Percentiles rank a stretch among this genome's conserved stretches.
Evolutionary conservation across 2,329 filamentous ascomycete genomes (phyloP).

Genomic region (Calonectria honghensis): DNA sequence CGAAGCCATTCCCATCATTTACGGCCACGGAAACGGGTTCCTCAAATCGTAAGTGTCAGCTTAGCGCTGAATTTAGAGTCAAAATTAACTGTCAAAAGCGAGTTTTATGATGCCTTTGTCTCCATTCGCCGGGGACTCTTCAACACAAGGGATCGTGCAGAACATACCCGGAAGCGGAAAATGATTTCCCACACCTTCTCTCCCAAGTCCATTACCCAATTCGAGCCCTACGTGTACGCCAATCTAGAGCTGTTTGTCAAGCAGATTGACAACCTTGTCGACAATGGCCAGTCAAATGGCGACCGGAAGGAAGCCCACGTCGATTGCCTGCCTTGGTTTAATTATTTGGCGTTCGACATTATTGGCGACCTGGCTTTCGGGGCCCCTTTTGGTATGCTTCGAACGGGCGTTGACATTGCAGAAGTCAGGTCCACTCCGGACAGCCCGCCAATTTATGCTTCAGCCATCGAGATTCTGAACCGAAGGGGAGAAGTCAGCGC

Average conservation of each 20-base stretch:
- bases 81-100: conserved; percentile 65
- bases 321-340: conserved; percentile 85
- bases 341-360: conserved; percentile 73
- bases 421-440: conserved; percentile 80
- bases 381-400: conserved; percentile 79
- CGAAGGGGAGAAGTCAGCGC: conserved; percentile 90
- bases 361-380: conserved; percentile 71
- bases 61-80: fast-evolving
- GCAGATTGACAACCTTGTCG: conserved; percentile 81
- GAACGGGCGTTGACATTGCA: conserved; percentile 83
- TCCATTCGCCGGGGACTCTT: conserved; percentile 90
- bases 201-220: conserved; percentile 86
- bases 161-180: conserved; percentile 93
- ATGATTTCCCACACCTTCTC: conserved; percentile 91
- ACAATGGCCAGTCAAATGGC: conserved; percentile 67
- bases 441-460: conserved; percentile 79
- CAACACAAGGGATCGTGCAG: conserved; percentile 87
- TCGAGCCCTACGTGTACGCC: conserved; percentile 90
- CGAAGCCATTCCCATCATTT: conserved; percentile 83
- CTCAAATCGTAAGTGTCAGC: conserved; percentile 75
- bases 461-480: conserved; percentile 92
- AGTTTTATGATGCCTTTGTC: conserved; percentile 95
- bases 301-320: conserved; percentile 78
- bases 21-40: conserved; percentile 87
- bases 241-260: conserved; percentile 85